Conservation (phyloP, 345 rosid species). For the Laguncularia racemosa region DNA sequence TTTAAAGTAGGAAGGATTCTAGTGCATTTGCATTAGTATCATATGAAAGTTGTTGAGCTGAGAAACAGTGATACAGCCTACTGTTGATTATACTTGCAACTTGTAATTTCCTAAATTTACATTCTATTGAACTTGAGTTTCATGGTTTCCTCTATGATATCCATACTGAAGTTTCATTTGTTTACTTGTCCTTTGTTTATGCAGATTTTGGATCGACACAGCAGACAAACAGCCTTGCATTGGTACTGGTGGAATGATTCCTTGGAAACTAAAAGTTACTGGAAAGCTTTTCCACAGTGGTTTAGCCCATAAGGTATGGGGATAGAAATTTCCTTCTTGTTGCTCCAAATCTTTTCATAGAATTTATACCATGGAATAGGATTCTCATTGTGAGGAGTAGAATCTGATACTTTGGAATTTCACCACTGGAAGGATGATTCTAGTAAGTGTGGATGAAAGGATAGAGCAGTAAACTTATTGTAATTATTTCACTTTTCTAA, state of each 20-base stretch:
- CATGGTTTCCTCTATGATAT: too few species aligned
- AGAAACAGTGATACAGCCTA: too few species aligned
- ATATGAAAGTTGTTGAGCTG: too few species aligned
- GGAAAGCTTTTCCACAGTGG: constrained; percentile 99
- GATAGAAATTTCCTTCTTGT: not conserved
- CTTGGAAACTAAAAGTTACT: constrained; percentile 86
- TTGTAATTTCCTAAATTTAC: too few species aligned
- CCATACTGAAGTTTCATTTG: not conserved
- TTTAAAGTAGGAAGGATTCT: not conserved
- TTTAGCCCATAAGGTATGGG: constrained; percentile 73
- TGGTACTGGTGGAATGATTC: constrained; percentile 98
- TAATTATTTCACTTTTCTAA: too few species aligned
- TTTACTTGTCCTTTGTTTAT: not conserved
- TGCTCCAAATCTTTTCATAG: too few species aligned
- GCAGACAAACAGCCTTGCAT: constrained; percentile 99
- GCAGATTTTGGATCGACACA: constrained; percentile 93
- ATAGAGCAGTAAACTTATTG: too few species aligned
- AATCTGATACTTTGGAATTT: not conserved
- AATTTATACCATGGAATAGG: not conserved
- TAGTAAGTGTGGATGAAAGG: too few species aligned
- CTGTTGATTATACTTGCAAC: too few species aligned
- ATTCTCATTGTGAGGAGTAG: not conserved
- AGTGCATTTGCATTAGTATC: too few species aligned
- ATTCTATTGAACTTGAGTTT: too few species aligned
- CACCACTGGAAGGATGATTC: too few species aligned